Percentiles rank a stretch among this genome's conserved stretches.
Conservation (phyloP, 805 yeast genomes). For the Spathaspora sp. region DNA sequence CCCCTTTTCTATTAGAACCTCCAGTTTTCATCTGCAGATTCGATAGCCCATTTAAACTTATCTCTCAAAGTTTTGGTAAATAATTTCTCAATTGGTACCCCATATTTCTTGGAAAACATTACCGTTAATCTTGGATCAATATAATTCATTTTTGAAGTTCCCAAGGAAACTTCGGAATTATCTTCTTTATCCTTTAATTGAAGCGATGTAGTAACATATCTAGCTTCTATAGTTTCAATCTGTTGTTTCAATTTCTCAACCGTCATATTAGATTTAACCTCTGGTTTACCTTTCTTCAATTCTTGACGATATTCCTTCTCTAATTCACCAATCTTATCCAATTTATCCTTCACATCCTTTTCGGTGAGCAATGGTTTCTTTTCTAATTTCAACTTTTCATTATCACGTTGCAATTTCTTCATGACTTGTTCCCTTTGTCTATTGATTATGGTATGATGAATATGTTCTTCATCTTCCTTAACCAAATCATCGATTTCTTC, state of each 20-base stretch:
- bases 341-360: slow-evolving; percentile 54
- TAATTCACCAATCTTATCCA: slow-evolving; percentile 52
- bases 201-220: slow-evolving; percentile 64
- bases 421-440: slow-evolving; percentile 62
- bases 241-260: slow-evolving; percentile 72
- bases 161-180: slow-evolving; percentile 87
- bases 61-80: slow-evolving; percentile 89
- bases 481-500: slow-evolving; percentile 64
- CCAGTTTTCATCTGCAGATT: slow-evolving; percentile 87
- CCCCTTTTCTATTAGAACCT: slow-evolving; percentile 46
- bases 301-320: slow-evolving; percentile 54
- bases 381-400: slow-evolving; percentile 65
- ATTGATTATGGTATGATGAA: slow-evolving; percentile 58
- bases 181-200: slow-evolving; percentile 91
- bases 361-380: slow-evolving; percentile 50
- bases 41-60: slow-evolving; percentile 94
- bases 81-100: slow-evolving; percentile 88
- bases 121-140: slow-evolving; percentile 93
- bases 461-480: slow-evolving; percentile 57
- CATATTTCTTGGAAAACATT: slow-evolving; percentile 77
- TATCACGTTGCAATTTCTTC: slow-evolving; percentile 70
- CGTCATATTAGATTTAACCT: slow-evolving; percentile 45
- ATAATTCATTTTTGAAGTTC: slow-evolving; percentile 91
- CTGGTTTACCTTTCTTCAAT: slow-evolving; percentile 54
- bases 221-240: slow-evolving; percentile 64